A percentile compares a stretch with the other conserved stretches of the same genome.
These are phyloP conservation scores for Lolium rigidum DNA, from an alignment of 176 grass and related monocot genomes.

Conservation along the genomic window DNA sequence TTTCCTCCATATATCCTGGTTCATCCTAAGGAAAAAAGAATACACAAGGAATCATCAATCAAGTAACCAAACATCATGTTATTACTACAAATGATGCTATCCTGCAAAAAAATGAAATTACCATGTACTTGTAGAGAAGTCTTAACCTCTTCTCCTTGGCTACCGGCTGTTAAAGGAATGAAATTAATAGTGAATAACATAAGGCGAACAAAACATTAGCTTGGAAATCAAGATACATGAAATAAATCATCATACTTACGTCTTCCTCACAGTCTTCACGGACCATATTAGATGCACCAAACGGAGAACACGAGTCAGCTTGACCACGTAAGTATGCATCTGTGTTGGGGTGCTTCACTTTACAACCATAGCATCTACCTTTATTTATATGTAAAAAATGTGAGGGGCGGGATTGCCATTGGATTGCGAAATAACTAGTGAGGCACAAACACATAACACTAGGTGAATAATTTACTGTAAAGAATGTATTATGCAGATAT, in stretches of 20 bases:
- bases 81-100: background rate
- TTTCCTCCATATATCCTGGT: background rate
- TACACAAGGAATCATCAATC: background rate
- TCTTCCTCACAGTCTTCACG: background rate
- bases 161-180: background rate
- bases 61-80: background rate
- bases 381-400: background rate
- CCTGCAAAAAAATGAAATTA: background rate
- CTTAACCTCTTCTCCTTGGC: constrained; percentile 15
- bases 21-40: background rate
- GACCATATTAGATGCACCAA: background rate
- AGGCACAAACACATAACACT: background rate
- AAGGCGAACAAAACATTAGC: background rate
- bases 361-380: constrained; percentile 8
- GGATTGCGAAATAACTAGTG: background rate
- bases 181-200: background rate
- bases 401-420: background rate
- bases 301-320: background rate
- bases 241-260: background rate
- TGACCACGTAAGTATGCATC: background rate
- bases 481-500: background rate
- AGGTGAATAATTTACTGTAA: background rate
- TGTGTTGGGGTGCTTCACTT: background rate
- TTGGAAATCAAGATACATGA: background rate
- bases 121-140: background rate